Base-by-base conservation (phyloP, 257 asterid species). In the Nyctanthes arbortristis region DNA sequence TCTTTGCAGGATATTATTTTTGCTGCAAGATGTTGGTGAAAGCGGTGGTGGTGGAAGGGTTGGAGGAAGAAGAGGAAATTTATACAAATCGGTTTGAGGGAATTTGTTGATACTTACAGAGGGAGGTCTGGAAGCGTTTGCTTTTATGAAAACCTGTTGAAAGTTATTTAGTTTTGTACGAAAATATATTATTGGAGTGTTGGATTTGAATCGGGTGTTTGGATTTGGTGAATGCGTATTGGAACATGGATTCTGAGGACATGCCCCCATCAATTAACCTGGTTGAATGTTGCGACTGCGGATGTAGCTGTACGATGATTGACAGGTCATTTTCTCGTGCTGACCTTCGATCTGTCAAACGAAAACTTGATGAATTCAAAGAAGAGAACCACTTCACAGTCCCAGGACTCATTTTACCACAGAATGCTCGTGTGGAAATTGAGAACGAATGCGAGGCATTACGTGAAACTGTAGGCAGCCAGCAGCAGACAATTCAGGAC, bases 381-480 rank as follows among this genome's bases (percentile, higher is more conserved):
- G 94, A 81, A 30, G 79, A 72, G 63, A 74, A 65, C 30, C 45
- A 56, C 57, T 75, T 81, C 73, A 49, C 69, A 32, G 67, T 84
- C 55, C 90, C 87, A 0, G 88, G 91, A 58, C 57, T 81, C 0
- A 35, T 68, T 60, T 36, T 85, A 11, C 94, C 93, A 1, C 87
- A 85, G 61, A 85, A 76, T 61, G 96, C 96, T 43, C 96, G 96
- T 59, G 77, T 91, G 29, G 95, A 87, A 67, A 58, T 86, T 58
- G 96, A 78, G 56, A 89, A 93, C 64, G 99, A 93, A 73, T 88
- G 96, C 66, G 78, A 65, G 57, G 93, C 88, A 3, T 79, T 93
- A 40, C 93, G 96, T n/a, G 96, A 93, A 79, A 91, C 78, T 78
- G 97, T 93, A 29, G 25, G 81, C 72, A 85, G 47, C 77, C 97